Evolutionary conservation across 2,329 filamentous ascomycete genomes (phyloP).

Genomic region (Fonsecaea monophora): DNA sequence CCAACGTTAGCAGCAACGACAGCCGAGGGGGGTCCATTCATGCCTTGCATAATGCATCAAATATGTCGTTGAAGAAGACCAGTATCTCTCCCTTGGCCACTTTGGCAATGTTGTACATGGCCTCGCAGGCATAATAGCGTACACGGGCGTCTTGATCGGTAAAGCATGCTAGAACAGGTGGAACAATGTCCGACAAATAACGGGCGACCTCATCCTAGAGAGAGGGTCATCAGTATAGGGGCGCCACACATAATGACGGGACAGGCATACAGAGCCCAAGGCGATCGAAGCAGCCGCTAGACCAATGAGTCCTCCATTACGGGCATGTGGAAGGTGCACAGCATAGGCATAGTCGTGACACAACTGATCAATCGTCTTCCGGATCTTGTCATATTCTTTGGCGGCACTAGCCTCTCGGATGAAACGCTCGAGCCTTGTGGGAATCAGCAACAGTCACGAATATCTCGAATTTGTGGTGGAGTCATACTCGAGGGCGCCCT

Average conservation of each 20-base stretch:
- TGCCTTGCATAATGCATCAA: conserved; percentile 96
- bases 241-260: background rate
- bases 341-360: conserved; percentile 98
- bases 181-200: conserved; percentile 92
- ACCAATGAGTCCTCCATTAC: conserved; percentile 95
- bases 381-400: conserved; percentile 80
- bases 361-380: conserved; percentile 90
- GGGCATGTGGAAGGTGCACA: conserved; percentile 92
- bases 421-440: conserved; percentile 78
- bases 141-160: conserved; percentile 97
- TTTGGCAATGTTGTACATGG: conserved; percentile 99
- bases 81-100: conserved; percentile 97
- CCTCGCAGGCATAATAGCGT: conserved; percentile 97
- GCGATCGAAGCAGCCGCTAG: conserved; percentile 95
- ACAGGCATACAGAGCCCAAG: conserved; percentile 78
- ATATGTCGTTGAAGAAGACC: conserved; percentile 97
- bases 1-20: conserved; percentile 27
- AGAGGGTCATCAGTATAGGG: conserved; percentile 9
- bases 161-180: conserved; percentile 95
- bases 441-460: conserved; percentile 21
- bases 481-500: conserved; percentile 87
- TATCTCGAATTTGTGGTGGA: conserved; percentile 1
- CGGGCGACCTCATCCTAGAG: conserved; percentile 78
- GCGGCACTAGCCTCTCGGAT: conserved; percentile 82
- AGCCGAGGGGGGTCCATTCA: conserved; percentile 32